phyloP scores from a whole-genome alignment of 768 basidiomycete genomes.

The Tylopilus intermedius region DNA sequence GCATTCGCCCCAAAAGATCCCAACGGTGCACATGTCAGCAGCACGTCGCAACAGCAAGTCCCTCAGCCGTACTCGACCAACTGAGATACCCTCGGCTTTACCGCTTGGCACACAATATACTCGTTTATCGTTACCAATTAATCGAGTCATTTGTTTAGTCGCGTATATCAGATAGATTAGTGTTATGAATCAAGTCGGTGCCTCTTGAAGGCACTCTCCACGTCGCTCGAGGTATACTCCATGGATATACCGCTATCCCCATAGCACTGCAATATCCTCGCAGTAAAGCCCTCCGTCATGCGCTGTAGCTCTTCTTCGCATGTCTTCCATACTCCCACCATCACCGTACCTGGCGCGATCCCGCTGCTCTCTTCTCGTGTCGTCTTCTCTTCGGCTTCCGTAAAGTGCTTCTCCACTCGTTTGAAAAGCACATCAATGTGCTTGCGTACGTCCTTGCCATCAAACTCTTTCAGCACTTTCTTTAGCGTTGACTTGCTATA shows the following conservation, averaged over 20 bases:
- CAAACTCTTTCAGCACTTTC: slow-evolving; percentile 81
- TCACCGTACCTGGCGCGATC: slow-evolving; percentile 56
- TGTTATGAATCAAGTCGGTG: slow-evolving; percentile 39
- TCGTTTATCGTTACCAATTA: background rate
- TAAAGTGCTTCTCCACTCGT: slow-evolving; percentile 95
- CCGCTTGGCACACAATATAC: background rate
- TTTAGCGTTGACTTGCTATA: slow-evolving; percentile 78
- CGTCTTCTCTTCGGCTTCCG: slow-evolving; percentile 68
- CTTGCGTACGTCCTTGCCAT: slow-evolving; percentile 85
- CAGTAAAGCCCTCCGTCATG: slow-evolving; percentile 64
- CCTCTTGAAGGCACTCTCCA: slow-evolving; percentile 73
- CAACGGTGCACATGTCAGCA: slow-evolving; percentile 9
- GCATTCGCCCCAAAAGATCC: slow-evolving; percentile 18
- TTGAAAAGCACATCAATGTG: slow-evolving; percentile 81
- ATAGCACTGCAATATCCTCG: slow-evolving; percentile 75
- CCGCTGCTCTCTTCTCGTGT: slow-evolving; percentile 50
- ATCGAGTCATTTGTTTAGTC: background rate
- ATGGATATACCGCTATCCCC: slow-evolving; percentile 62
- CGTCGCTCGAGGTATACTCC: slow-evolving; percentile 71
- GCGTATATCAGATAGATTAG: slow-evolving; percentile 13
- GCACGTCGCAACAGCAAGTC: background rate
- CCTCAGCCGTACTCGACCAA: slow-evolving; percentile 7
- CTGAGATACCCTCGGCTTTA: slow-evolving; percentile 7
- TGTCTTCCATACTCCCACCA: slow-evolving; percentile 86
- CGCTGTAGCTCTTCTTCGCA: slow-evolving; percentile 80